A percentile compares a stretch with the other conserved stretches of the same genome.
Conservation (phyloP, 352 stramenopile species). For the Phytophthora agathidicida region DNA sequence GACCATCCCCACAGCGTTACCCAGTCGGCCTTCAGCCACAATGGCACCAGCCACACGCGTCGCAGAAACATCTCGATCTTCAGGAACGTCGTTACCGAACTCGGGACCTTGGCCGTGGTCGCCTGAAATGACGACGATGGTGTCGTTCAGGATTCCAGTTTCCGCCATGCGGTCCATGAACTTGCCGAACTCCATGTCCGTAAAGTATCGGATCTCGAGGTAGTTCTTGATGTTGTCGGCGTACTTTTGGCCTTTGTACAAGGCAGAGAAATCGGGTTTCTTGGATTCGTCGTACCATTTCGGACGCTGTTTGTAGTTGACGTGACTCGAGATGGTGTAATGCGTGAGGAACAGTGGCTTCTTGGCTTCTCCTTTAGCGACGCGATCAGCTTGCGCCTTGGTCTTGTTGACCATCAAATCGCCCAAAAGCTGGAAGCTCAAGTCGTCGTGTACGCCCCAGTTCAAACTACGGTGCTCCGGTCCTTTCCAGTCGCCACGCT, state of each 20-base stretch:
- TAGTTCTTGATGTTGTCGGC: constrained; percentile 37
- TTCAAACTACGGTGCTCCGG: constrained; percentile 4
- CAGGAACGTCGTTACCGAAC: constrained; percentile 31
- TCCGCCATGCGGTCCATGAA: constrained; percentile 53
- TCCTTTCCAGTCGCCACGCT: constrained; percentile 31
- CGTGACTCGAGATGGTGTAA: constrained; percentile 62
- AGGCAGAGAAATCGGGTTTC: constrained; percentile 40
- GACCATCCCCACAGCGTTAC: constrained; percentile 17
- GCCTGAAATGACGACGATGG: constrained; percentile 52
- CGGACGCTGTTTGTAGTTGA: constrained; percentile 34
- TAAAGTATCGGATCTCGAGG: constrained; percentile 53
- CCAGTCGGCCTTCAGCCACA: constrained; percentile 35
- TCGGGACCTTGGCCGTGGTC: constrained; percentile 52
- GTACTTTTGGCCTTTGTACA: constrained; percentile 30
- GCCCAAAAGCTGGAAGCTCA: constrained; percentile 45
- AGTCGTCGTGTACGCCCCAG: constrained; percentile 59
- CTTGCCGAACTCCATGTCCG: constrained; percentile 44
- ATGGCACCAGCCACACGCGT: constrained; percentile 38
- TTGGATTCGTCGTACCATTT: constrained; percentile 37
- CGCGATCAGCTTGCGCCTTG: constrained; percentile 23
- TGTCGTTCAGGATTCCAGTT: constrained; percentile 49
- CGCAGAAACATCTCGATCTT: constrained; percentile 35
- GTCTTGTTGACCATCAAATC: constrained; percentile 51
- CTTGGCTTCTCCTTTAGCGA: constrained; percentile 20
- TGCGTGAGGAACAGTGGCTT: constrained; percentile 52